A percentile compares a stretch with the other conserved stretches of the same genome.
Conservation (phyloP, 495 filamentous ascomycete genomes). For the Beverwykella pulmonaria region DNA sequence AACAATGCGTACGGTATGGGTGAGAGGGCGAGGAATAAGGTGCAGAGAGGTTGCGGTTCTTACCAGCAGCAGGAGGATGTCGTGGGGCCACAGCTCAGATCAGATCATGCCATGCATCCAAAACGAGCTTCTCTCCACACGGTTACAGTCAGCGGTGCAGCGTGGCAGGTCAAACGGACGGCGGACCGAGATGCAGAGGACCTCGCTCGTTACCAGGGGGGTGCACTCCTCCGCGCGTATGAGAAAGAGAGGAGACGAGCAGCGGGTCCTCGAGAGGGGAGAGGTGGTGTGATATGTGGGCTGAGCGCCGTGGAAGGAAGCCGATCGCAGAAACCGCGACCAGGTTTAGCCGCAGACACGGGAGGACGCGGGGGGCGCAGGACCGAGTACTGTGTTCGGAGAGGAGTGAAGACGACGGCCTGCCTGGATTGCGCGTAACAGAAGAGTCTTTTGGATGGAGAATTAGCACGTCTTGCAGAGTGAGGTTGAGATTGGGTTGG, state of each 20-base stretch:
- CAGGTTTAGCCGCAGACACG: conserved; percentile 3
- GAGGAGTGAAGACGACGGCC: background rate
- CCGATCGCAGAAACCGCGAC: background rate
- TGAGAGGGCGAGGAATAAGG: conserved; percentile 5
- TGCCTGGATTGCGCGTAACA: background rate
- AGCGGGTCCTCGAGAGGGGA: background rate
- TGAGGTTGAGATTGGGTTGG: no score
- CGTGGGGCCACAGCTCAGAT: background rate
- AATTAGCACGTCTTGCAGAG: background rate
- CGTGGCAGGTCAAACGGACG: conserved; percentile 1
- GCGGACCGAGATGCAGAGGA: background rate
- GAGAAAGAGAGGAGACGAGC: background rate
- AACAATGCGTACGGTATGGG: background rate
- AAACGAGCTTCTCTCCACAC: background rate
- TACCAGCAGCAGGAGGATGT: conserved; percentile 5
- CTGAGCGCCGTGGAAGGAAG: background rate
- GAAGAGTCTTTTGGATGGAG: background rate
- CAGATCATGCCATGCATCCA: conserved; percentile 11
- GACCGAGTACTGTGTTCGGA: no score
- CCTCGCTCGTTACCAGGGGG: background rate
- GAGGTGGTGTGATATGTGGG: conserved; percentile 24
- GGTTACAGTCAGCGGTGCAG: background rate
- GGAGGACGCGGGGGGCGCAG: background rate
- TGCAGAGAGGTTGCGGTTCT: conserved; percentile 1
- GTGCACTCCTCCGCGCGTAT: background rate